A percentile compares a stretch with the other conserved stretches of the same genome.
Conservation (phyloP, 2,329 filamentous ascomycete species). For the Cladosporium sp. region DNA sequence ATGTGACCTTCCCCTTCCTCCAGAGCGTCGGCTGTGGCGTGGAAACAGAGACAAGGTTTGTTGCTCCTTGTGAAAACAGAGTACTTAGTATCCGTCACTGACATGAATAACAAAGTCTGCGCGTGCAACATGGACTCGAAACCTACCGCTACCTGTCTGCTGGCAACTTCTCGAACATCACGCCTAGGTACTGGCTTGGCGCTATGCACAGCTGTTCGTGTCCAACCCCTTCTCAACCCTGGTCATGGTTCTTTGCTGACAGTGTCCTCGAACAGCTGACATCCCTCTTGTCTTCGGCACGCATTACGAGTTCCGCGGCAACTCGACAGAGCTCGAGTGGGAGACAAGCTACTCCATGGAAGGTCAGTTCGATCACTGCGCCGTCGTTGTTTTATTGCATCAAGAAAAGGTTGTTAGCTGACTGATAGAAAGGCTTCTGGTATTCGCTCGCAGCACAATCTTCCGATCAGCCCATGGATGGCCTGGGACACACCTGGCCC, state of each 20-base stretch:
- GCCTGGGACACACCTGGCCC: background rate
- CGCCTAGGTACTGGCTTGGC: conserved; percentile 36
- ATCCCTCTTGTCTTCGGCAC: conserved; percentile 38
- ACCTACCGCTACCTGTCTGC: conserved; percentile 40
- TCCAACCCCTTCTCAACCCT: too few species aligned
- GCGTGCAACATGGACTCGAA: conserved; percentile 12
- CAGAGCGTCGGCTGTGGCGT: background rate
- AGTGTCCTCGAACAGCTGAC: conserved; percentile 22
- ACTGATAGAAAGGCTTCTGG: background rate
- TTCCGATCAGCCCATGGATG: background rate
- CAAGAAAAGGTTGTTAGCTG: background rate
- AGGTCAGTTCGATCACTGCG: conserved; percentile 8
- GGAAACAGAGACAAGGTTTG: background rate
- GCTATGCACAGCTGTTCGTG: conserved; percentile 32
- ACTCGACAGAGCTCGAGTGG: conserved; percentile 19
- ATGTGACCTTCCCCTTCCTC: background rate
- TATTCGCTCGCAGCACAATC: background rate
- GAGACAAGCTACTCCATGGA: conserved; percentile 33
- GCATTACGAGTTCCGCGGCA: conserved; percentile 24
- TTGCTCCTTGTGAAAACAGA: background rate
- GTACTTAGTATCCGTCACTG: background rate
- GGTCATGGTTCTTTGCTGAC: too few species aligned
- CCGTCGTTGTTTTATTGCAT: background rate
- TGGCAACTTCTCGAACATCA: conserved; percentile 39
- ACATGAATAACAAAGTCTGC: background rate